These are phyloP conservation scores for Sugiyamaella pinicola DNA, from an alignment of 1,139 yeast genomes.

Conservation along the genomic window DNA sequence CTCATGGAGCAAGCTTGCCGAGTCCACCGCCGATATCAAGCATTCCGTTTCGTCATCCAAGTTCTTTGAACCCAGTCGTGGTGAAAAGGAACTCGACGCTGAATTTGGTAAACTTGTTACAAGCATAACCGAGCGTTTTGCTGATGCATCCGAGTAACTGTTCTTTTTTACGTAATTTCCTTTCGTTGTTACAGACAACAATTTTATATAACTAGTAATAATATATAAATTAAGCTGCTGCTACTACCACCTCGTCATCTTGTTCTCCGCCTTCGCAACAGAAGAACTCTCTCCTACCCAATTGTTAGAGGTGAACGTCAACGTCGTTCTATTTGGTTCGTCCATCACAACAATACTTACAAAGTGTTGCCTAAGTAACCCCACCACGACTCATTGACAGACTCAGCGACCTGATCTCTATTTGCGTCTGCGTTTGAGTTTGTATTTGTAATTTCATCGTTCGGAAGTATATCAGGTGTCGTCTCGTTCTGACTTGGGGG, in stretches of 20 bases:
- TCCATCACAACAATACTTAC: too few species aligned
- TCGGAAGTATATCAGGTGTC: constrained; percentile 9
- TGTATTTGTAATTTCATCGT: too few species aligned
- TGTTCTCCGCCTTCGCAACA: background rate
- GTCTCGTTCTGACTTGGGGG: background rate
- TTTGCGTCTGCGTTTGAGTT: too few species aligned
- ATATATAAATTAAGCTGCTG: constrained; percentile 1
- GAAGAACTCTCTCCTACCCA: background rate
- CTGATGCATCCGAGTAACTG: constrained; percentile 62
- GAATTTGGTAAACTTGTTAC: constrained; percentile 77
- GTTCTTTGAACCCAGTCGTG: constrained; percentile 93
- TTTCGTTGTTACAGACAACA: background rate
- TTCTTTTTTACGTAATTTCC: background rate
- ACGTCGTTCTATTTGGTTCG: too few species aligned
- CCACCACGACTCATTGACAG: too few species aligned
- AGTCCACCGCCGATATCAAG: constrained; percentile 84
- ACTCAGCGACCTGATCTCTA: too few species aligned
- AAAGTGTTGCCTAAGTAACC: too few species aligned
- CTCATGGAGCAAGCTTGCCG: constrained; percentile 88
- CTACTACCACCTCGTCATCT: background rate
- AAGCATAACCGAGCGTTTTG: constrained; percentile 84
- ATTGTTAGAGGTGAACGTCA: too few species aligned
- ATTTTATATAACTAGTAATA: constrained; percentile 6
- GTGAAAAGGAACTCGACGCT: constrained; percentile 72
- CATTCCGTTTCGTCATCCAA: constrained; percentile 93